Evolutionary conservation across 2,329 filamentous ascomycete species (phyloP).

Genomic region (Curvularia verruculosa): DNA sequence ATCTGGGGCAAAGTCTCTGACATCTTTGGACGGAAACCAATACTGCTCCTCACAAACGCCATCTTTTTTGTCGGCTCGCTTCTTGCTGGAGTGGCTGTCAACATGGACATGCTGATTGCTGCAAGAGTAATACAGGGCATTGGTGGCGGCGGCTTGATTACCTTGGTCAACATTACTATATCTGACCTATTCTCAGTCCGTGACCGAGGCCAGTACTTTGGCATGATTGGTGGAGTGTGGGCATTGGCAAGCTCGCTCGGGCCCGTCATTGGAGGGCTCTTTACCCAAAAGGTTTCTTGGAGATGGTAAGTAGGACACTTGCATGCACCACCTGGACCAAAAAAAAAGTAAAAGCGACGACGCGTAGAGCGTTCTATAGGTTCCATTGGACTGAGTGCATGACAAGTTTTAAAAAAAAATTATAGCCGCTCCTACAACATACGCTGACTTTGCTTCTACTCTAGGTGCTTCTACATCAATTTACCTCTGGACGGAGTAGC

Average conservation of each 20-base stretch:
- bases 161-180: constrained; percentile 69
- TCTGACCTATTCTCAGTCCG: constrained; percentile 67
- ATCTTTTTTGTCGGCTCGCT: constrained; percentile 68
- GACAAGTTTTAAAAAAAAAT: too few relatives aligned
- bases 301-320: constrained; percentile 52
- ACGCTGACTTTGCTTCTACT: background rate
- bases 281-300: constrained; percentile 68
- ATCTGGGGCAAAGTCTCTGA: constrained; percentile 70
- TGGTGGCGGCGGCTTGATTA: constrained; percentile 67
- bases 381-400: too few relatives aligned
- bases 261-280: constrained; percentile 69
- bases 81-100: constrained; percentile 63
- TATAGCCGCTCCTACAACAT: background rate
- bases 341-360: too few relatives aligned
- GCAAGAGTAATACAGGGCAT: constrained; percentile 68
- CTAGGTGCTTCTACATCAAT: constrained; percentile 65
- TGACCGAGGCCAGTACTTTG: constrained; percentile 66
- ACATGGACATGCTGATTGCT: constrained; percentile 66
- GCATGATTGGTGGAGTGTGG: constrained; percentile 71
- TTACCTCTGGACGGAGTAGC: constrained; percentile 66
- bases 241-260: constrained; percentile 69
- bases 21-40: constrained; percentile 70
- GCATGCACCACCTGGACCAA: too few relatives aligned
- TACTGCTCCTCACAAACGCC: constrained; percentile 64
- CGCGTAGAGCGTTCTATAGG: too few relatives aligned